Evolutionary conservation across 2,329 filamentous ascomycete genomes (phyloP), one percentile per base, ranked within the genome.

Genomic region (Verticillium nonalfalfae): DNA sequence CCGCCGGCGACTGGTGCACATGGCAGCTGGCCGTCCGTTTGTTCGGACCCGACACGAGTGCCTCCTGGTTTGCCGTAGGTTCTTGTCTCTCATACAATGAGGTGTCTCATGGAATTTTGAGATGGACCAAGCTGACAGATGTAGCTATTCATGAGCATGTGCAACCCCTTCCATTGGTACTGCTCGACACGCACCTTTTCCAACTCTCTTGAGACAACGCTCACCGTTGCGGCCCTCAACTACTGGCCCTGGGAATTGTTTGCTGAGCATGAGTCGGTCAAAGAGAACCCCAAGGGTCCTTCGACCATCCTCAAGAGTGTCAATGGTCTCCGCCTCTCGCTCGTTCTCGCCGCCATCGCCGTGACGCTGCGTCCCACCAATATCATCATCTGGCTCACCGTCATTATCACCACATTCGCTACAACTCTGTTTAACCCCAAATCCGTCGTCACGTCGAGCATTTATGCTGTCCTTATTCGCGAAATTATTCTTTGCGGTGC

Each of bases 161-260:
- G 87, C 69, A 96, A 87, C 74, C 91, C 95, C 7, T 99, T 95
- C 93, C 92, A 97, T 73, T 98, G 91, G 91, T 98, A 95, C 75
- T 95, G 90, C 76, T 95, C 93, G 1, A 94, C 93, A 0, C 85
- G 95, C 56, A 97, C 95, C 1, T 89, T 99, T 70, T 97, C 94
- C 60, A 99, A 99, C 76, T 95, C 89, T 59, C 79, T 98, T 4
- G 95, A 99, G 79, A 92, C 90, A n/a, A 90, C 90, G 0, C 77
- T 99, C 67, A 97, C 94, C 4, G 81, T 90, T 62, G 81, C 86
- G 68, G 94, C 93, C 1, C 79, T 98, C 56, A 87, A 86, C 71
- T 85, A 88, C 68, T 98, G 92, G 90, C 94, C 95, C 13, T 98
- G 95, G 93, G 79, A 85, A 61, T 82, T 91, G 74, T 79, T 88